These are phyloP conservation scores for Kwoniella newhampshirensis DNA, from an alignment of 768 basidiomycete species.

Conservation along the genomic window DNA sequence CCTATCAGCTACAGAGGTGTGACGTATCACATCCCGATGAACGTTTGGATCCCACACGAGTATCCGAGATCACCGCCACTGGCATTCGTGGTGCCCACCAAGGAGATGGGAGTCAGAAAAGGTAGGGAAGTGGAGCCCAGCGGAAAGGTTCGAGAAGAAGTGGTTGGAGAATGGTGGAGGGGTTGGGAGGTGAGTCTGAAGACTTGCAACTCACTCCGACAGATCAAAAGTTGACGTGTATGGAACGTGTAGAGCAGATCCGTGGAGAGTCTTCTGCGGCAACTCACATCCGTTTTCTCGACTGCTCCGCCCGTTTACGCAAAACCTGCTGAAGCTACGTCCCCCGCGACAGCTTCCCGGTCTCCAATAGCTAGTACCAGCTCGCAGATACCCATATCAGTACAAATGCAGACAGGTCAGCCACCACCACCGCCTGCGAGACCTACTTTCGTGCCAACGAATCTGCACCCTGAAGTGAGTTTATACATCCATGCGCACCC, in stretches of 20 bases:
- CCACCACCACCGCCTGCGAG: conserved; percentile 21
- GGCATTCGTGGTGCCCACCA: conserved; percentile 86
- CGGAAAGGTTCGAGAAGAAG: conserved; percentile 64
- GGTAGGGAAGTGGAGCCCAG: conserved; percentile 66
- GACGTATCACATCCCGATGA: conserved; percentile 90
- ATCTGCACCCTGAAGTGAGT: conserved; percentile 20
- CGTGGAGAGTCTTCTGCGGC: conserved; percentile 69
- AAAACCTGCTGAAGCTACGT: conserved; percentile 54
- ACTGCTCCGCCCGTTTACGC: conserved; percentile 84
- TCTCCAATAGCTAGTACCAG: neutral
- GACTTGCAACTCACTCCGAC: neutral
- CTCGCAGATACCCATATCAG: conserved; percentile 1
- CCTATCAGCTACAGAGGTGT: conserved; percentile 75
- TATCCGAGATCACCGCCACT: conserved; percentile 83
- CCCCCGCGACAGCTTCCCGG: conserved; percentile 19
- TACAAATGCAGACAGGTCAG: conserved; percentile 1
- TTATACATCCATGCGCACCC: neutral
- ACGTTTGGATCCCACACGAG: conserved; percentile 79
- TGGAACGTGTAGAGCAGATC: conserved; percentile 64
- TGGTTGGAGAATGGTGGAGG: conserved; percentile 73
- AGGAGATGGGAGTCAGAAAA: conserved; percentile 81
- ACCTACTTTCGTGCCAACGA: conserved; percentile 17
- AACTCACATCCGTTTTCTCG: conserved; percentile 80
- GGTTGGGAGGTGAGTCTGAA: conserved; percentile 72
- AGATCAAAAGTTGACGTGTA: conserved; percentile 1